These are phyloP conservation scores for Macrolepiota fuliginosa DNA, from an alignment of 768 basidiomycete genomes.

Conservation along the genomic window DNA sequence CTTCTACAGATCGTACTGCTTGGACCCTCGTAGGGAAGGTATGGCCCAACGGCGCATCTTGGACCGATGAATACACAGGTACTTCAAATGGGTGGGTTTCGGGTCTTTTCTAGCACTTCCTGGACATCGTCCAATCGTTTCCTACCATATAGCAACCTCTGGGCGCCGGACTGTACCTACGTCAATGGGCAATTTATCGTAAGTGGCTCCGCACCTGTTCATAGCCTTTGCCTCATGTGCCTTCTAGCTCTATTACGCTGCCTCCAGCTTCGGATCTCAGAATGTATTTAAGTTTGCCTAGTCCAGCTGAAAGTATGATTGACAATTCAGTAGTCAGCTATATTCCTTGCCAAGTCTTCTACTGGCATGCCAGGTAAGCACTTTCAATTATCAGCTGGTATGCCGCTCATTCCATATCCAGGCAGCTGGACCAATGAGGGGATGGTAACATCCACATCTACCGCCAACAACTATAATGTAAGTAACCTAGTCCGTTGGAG, in stretches of 20 bases:
- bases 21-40: conserved; percentile 46
- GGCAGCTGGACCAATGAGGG: conserved; percentile 46
- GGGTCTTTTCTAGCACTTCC: background rate
- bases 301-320: background rate
- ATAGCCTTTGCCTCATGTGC: background rate
- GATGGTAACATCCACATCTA: conserved; percentile 42
- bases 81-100: conserved; percentile 38
- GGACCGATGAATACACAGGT: conserved; percentile 50
- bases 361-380: conserved; percentile 40
- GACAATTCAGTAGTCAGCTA: conserved; percentile 36
- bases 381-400: background rate
- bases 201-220: conserved; percentile 2
- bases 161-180: conserved; percentile 38
- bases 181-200: conserved; percentile 29
- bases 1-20: conserved; percentile 43
- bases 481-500: conserved; percentile 7
- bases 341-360: conserved; percentile 51
- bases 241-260: conserved; percentile 50
- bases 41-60: conserved; percentile 48
- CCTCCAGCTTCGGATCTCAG: conserved; percentile 53
- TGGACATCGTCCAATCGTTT: background rate
- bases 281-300: conserved; percentile 27
- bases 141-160: conserved; percentile 27
- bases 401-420: conserved; percentile 8
- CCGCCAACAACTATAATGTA: conserved; percentile 40